A percentile compares a stretch with the other conserved stretches of the same genome.
These are phyloP conservation scores for Malus asiatica DNA, from an alignment of 306 rosid genomes.

Conservation along the genomic window DNA sequence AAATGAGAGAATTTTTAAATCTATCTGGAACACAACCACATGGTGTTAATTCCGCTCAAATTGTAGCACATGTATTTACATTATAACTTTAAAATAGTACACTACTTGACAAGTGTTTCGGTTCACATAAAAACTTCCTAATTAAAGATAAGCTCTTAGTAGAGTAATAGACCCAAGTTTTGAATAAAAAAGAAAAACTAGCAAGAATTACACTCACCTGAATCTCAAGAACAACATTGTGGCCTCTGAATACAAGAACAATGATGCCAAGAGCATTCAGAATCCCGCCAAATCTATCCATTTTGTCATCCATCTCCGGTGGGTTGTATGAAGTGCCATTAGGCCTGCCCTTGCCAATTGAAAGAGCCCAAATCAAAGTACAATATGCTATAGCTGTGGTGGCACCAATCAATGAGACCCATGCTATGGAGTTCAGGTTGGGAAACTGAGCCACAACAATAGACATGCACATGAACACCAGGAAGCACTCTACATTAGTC, in stretches of 20 bases:
- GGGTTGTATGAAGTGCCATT: neutral
- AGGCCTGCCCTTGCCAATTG: neutral
- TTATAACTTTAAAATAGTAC: too few relatives aligned
- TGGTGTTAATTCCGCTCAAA: too few relatives aligned
- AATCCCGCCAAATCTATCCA: slow-evolving; percentile 13
- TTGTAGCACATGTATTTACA: too few relatives aligned
- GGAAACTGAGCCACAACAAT: neutral
- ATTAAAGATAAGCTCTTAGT: too few relatives aligned
- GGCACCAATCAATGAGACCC: neutral
- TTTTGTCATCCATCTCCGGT: neutral
- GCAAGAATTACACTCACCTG: slow-evolving; percentile 29
- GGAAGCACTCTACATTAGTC: neutral
- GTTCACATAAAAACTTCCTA: too few relatives aligned
- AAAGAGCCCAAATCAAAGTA: slow-evolving; percentile 4
- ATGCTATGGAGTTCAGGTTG: neutral
- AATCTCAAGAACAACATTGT: slow-evolving; percentile 67
- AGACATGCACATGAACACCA: neutral
- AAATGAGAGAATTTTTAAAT: neutral
- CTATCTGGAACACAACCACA: too few relatives aligned
- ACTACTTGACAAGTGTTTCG: too few relatives aligned
- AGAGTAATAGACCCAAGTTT: too few relatives aligned
- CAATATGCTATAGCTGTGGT: neutral
- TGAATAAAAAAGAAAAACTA: neutral
- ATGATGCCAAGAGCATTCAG: slow-evolving; percentile 50
- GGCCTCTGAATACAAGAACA: slow-evolving; percentile 54